Evolutionary conservation across 495 filamentous ascomycete genomes (phyloP).

Genomic region (Jackrogersella minutella): DNA sequence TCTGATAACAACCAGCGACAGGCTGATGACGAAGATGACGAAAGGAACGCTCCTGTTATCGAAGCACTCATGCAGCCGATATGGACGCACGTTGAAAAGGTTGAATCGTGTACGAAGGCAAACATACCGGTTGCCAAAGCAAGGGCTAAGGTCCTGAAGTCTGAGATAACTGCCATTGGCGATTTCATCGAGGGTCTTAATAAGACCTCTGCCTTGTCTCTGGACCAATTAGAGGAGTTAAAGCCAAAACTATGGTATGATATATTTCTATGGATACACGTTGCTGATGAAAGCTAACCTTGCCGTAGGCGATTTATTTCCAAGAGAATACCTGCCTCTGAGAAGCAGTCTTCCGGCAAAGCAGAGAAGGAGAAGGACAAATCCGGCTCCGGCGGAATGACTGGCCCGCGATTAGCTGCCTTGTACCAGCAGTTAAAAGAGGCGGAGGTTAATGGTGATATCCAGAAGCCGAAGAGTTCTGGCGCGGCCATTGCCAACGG

Average conservation of each 20-base stretch:
- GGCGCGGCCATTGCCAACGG: constrained; percentile 36
- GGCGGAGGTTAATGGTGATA: constrained; percentile 38
- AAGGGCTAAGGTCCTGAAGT: constrained; percentile 55
- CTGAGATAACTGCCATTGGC: constrained; percentile 56
- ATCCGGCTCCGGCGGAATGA: constrained; percentile 43
- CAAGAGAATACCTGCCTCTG: constrained; percentile 45
- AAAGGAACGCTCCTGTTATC: constrained; percentile 52
- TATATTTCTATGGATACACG: constrained; percentile 30
- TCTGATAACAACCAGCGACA: constrained; percentile 41
- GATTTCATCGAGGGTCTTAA: constrained; percentile 53
- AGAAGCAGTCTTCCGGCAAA: constrained; percentile 41
- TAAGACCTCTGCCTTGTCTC: constrained; percentile 45
- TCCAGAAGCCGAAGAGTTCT: constrained; percentile 35
- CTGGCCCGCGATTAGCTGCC: constrained; percentile 42
- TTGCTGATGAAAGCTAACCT: constrained; percentile 9
- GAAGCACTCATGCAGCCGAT: constrained; percentile 56
- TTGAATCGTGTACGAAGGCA: constrained; percentile 54
- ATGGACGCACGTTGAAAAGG: constrained; percentile 51
- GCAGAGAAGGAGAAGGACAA: constrained; percentile 39
- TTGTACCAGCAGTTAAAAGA: constrained; percentile 45
- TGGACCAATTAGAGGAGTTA: constrained; percentile 49
- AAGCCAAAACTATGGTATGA: constrained; percentile 59
- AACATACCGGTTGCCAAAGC: constrained; percentile 54
- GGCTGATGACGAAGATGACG: constrained; percentile 51
- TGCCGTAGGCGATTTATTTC: constrained; percentile 43